Evolutionary conservation across 805 yeast genomes (phyloP), one percentile per base, ranked within the genome.

Genomic region (Maudiozyma bulderi): DNA sequence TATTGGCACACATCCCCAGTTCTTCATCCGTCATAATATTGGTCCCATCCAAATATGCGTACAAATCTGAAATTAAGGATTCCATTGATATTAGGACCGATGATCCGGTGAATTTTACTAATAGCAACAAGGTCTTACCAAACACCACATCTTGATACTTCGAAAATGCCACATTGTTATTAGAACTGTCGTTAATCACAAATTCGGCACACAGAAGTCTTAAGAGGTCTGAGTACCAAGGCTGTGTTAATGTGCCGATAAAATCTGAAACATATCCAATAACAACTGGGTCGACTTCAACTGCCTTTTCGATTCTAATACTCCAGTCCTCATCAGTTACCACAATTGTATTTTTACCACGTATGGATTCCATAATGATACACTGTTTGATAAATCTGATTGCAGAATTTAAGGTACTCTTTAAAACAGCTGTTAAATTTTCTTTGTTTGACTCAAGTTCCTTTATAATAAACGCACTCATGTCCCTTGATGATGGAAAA

Each of bases 321-420:
- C 71, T 68, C 95, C 95, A 88, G 46, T 84, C 82, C 52, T 82
- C 84, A 60, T 88, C 95, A 26, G 74, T 67, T 0, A 77, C 77
- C 44, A 86, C 62, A 1, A 82, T 81, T 0, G 89, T 80, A 0
- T 64, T 54, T 13, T 73, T 68, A 0, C 70, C 77, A n/a, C 60
- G 56, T 1, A 79, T 66, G 0, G 93, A 77, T 52, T 84, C 77
- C 76, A 86, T 82, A 0, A 83, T 81, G 20, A 88, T 60, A 8
- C 80, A 72, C 50, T 80, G 78, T 30, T 82, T 71, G 0, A 73
- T 63, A 60, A 84, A 87, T 40, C 69, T 63, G 11, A 81, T 64
- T 0, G 81, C 81, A 8, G 68, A 62, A 5, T 65, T 60, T 26
- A 77, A 51, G 1, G 74, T 61, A 6, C 56, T 51, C 14, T 54